Percentiles rank a stretch among this genome's conserved stretches.
phyloP scores from a whole-genome alignment of 2,329 filamentous ascomycete species.

The Diaporthe australafricana region DNA sequence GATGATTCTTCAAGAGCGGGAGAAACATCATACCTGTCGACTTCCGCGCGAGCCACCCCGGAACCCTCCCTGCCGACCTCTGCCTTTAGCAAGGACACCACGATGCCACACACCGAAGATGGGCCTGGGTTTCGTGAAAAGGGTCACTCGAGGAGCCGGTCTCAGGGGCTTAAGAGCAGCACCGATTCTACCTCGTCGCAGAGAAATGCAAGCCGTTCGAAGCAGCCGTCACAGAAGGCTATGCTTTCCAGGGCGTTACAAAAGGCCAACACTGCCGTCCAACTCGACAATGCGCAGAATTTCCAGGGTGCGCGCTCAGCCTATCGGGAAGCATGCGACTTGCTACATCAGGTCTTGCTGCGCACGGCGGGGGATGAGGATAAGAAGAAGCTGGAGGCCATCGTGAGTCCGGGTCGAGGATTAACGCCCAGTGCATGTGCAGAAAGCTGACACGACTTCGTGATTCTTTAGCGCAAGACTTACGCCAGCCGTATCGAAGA shows the following conservation, averaged over 20 bases:
- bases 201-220: slow-evolving; percentile 44
- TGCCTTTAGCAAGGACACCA: slow-evolving; percentile 35
- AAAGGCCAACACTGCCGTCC: slow-evolving; percentile 94
- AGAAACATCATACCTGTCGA: slow-evolving; percentile 39
- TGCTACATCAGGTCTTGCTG: slow-evolving; percentile 88
- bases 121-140: slow-evolving; percentile 43
- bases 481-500: slow-evolving; percentile 93
- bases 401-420: slow-evolving; percentile 70
- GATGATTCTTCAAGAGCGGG: slow-evolving; percentile 41
- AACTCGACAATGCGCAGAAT: slow-evolving; percentile 96
- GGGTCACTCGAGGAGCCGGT: slow-evolving; percentile 60
- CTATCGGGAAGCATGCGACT: slow-evolving; percentile 89
- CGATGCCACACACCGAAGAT: slow-evolving; percentile 50
- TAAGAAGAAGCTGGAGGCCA: slow-evolving; percentile 89
- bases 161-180: slow-evolving; percentile 57
- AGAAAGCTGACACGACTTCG: not conserved
- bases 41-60: slow-evolving; percentile 32
- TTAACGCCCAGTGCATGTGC: not conserved
- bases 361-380: slow-evolving; percentile 89
- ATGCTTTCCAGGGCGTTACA: slow-evolving; percentile 97
- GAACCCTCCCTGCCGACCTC: slow-evolving; percentile 34
- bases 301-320: slow-evolving; percentile 91
- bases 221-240: slow-evolving; percentile 83
- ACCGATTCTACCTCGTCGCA: slow-evolving; percentile 53
- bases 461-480: slow-evolving; percentile 76